Evolutionary conservation across 208 protist species (phyloP), one percentile per base, ranked within the genome.

Genomic region (Leishmania amazonensis): DNA sequence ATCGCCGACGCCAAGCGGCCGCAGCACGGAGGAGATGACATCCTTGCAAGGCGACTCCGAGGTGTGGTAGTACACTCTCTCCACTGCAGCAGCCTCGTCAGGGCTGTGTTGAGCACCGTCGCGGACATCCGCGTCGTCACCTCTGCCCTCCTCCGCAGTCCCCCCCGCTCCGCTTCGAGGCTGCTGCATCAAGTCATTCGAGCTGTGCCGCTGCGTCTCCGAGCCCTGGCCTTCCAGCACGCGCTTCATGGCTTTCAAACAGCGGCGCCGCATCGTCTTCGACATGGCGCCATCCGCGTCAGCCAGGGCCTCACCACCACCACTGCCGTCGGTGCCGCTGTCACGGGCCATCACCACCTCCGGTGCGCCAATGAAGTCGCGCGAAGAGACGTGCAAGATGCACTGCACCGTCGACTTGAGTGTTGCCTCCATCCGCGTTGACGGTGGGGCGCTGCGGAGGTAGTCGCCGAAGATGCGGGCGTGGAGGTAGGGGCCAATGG

Each of bases 1-100:
- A 57, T 86, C 83, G 42, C 83, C 83, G 40, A 86, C 51, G 83
- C 83, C 83, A 17, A 86, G 78, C 68, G 83, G 83, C 6, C 83
- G 83, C 64, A 83, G 54, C 38, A 80, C 83, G 67, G 51, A 72
- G 7, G 78, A 86, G 45, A 86, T 72, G 31, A 54, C 62, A 76
- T 86, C 83, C 67, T 75, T 60, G 58, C 83, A 80, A 21, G 78
- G 83, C n/a, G 60, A n/a, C 60, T 74, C 64, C 7, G 74, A 79
- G 42, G 35, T 54, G 9, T 68, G 42, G 73, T 78, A 76, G 28
- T 19, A 38, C 67, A 75, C 78, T 51, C 38, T 21, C 65, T 75
- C 62, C 35, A 15, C 45, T 49, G 42, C 38, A n/a, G 49, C 54
- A 21, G 24, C 45, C 28, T 38, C 45, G 28, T 31, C 45, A 53